phyloP scores from a whole-genome alignment of 2,329 filamentous ascomycete species.

The Periconia sp. region DNA sequence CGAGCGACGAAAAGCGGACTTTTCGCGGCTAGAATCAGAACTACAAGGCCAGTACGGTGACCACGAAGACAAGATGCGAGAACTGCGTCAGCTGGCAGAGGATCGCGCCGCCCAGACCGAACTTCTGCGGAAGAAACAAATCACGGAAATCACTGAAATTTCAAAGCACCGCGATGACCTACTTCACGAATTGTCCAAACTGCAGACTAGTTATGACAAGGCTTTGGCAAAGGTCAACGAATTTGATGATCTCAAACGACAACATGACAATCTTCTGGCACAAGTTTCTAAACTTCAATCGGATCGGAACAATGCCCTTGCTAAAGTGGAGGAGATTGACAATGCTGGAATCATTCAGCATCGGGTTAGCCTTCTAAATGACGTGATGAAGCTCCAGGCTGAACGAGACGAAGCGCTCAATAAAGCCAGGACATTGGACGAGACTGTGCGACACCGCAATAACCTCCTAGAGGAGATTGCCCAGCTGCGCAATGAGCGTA shows the following conservation, averaged over 20 bases:
- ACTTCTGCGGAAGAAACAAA: slow-evolving; percentile 30
- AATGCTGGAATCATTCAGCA: slow-evolving; percentile 23
- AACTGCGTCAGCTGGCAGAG: slow-evolving; percentile 2
- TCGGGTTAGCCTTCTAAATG: slow-evolving; percentile 30
- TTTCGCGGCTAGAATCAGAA: background rate
- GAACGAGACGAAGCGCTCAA: slow-evolving; percentile 14
- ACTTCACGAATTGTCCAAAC: background rate
- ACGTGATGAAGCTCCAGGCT: slow-evolving; percentile 31
- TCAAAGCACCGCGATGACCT: background rate
- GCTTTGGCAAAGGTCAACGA: slow-evolving; percentile 17
- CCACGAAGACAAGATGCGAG: background rate
- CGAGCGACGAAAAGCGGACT: slow-evolving; percentile 11
- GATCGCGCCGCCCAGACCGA: background rate
- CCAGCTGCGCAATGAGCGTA: background rate
- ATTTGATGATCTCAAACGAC: slow-evolving; percentile 36
- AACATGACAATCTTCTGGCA: slow-evolving; percentile 32
- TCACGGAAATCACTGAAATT: background rate
- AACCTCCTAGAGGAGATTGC: background rate
- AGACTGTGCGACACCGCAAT: background rate
- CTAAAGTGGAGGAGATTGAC: slow-evolving; percentile 22
- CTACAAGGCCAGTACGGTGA: background rate
- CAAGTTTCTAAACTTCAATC: slow-evolving; percentile 34
- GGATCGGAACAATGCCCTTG: slow-evolving; percentile 18
- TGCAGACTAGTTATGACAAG: background rate
- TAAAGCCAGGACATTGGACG: slow-evolving; percentile 42